Conservation (phyloP, 352 stramenopile species). For the Blastocystis sp. region DNA sequence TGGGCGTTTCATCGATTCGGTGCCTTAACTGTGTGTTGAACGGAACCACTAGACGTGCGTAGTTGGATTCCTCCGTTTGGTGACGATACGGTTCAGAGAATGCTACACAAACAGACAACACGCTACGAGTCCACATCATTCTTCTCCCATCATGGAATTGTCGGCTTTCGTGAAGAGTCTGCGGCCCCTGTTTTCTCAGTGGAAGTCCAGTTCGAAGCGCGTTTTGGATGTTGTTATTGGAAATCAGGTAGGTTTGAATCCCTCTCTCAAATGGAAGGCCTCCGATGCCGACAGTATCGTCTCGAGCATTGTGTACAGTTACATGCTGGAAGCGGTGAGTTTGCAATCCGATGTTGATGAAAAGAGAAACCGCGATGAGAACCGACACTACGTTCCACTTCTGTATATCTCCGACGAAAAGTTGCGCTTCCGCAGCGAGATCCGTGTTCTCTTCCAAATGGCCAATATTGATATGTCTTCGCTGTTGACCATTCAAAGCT, state of each 20-base stretch:
- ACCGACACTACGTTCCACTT: neutral
- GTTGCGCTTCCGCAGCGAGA: neutral
- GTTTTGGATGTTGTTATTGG: conserved; percentile 41
- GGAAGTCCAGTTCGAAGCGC: neutral
- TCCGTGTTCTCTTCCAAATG: neutral
- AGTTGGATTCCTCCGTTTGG: too few relatives aligned
- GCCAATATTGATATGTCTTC: neutral
- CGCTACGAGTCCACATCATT: too few relatives aligned
- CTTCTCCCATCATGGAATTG: neutral
- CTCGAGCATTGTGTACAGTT: conserved; percentile 32
- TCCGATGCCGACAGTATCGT: neutral
- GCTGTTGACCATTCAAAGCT: neutral
- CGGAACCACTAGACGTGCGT: too few relatives aligned
- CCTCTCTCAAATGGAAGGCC: neutral
- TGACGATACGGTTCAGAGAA: too few relatives aligned
- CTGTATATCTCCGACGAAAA: neutral
- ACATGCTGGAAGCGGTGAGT: neutral
- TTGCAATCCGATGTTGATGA: neutral
- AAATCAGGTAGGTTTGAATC: neutral
- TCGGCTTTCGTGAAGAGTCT: neutral
- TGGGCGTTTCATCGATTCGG: too few relatives aligned
- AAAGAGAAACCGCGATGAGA: neutral
- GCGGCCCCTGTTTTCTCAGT: neutral
- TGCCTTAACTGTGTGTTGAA: too few relatives aligned
- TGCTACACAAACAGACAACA: too few relatives aligned